A percentile compares a stretch with the other conserved stretches of the same genome.
Evolutionary conservation across 306 rosid species (phyloP).

Genomic region (Lathyrus oleraceus): DNA sequence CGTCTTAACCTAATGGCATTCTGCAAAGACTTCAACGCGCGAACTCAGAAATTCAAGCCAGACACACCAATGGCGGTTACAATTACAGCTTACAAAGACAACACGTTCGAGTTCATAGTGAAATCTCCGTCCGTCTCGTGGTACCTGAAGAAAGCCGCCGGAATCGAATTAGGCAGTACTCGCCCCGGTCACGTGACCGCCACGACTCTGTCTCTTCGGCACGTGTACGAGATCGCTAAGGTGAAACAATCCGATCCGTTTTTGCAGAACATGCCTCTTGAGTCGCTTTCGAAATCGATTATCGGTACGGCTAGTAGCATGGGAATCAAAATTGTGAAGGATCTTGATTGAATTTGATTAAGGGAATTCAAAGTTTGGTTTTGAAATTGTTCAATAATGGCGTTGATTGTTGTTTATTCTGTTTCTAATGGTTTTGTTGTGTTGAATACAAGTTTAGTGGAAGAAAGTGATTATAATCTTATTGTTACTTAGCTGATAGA

Average conservation of each 20-base stretch:
- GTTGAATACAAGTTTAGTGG: too few relatives aligned
- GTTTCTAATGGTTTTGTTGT: not conserved
- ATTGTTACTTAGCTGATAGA: not conserved
- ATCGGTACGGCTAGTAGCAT: conserved; percentile 76
- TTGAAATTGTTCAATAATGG: not conserved
- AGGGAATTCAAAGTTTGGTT: not conserved
- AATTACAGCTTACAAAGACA: conserved; percentile 85
- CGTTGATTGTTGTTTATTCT: not conserved
- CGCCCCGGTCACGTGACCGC: conserved; percentile 74
- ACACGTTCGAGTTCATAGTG: conserved; percentile 77
- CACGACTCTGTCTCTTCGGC: conserved; percentile 58
- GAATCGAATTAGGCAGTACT: conserved; percentile 70
- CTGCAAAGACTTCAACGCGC: conserved; percentile 90
- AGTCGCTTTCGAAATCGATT: conserved; percentile 71
- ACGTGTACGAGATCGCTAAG: conserved; percentile 83
- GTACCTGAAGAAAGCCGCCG: conserved; percentile 83
- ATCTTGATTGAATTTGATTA: conserved; percentile 50
- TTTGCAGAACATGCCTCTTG: conserved; percentile 58
- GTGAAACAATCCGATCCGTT: conserved; percentile 75
- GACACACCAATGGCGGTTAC: conserved; percentile 85
- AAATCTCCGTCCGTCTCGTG: conserved; percentile 77
- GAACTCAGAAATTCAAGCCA: conserved; percentile 77
- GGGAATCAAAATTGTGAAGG: conserved; percentile 80
- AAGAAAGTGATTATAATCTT: not conserved
- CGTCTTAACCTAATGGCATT: conserved; percentile 87